Evolutionary conservation across 1,284 basidiomycete genomes (phyloP), one percentile per base, ranked within the genome.

Genomic region (Irpex sp.): DNA sequence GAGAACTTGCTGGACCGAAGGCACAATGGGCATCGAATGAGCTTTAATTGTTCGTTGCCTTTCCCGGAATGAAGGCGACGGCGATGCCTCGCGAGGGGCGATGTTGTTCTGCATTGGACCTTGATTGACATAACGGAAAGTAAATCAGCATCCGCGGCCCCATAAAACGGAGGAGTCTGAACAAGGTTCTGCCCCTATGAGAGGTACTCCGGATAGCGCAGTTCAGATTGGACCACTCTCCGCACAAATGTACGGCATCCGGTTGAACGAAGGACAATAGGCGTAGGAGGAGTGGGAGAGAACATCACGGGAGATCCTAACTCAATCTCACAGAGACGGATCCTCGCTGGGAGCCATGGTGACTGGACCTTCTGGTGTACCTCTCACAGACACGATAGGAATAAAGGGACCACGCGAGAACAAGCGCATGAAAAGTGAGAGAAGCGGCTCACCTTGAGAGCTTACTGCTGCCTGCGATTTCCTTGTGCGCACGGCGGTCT

Each of bases 31-130:
- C 78, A 89, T 79, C 0, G 87, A 86, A 67, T 86, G 82, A 1
- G 85, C 71, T 68, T 89, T 88, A 33, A 80, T 71, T 17, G 84
- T 77, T 50, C 89, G 80, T 65, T 81, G 80, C 68, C 85, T 79
- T 65, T 88, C 84, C 59, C 83, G 82, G 69, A 83, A 79, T 33
- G 84, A 80, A 43, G 89, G 89, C 2, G 89, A 90, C 46, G 85
- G 85, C 37, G 89, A 89, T 67, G 82, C 79, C 69, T 91, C 88
- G 62, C 88, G 81, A 47, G 81, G 76, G n/a, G 57, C 59, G 11
- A 81, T 82, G 46, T 83, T 76, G 71, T 76, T 81, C 70, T 82
- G 81, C 68, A 72, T 72, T 51, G 71, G 68, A 66, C 71, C 72
- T 74, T 60, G 58, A 60, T 64, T 64, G 62, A 55, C 54, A 62